Evolutionary conservation across 2,329 filamentous ascomycete species (phyloP), one percentile per base, ranked within the genome.

Genomic region (Endocalyx cinctus): DNA sequence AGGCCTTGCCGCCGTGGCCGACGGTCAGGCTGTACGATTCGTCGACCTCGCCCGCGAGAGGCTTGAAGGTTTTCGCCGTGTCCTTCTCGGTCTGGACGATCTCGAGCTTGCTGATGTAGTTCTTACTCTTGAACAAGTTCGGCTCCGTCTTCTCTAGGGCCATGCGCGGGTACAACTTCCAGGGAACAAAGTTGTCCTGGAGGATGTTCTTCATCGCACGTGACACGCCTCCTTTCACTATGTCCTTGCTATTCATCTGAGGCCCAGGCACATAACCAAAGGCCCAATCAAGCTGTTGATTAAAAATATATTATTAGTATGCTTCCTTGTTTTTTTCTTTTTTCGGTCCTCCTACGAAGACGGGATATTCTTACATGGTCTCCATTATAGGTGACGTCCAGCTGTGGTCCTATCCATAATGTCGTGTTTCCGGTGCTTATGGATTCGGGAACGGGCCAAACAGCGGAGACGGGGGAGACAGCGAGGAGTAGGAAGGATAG

Each of bases 1-100:
- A 71, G 18, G 76, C 82, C 15, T 67, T 62, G 32, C 84, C 84
- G 19, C 70, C 58, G 14, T 60, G 54, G 10, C 67, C 68, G 25
- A 94, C 57, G 2, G 66, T 70, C 17, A 94, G 63, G 17, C 67
- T 74, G 62, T 94, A 94, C 2, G 82, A 84, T 58, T 92, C 87
- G 51, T 90, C 83, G 11, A 85, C 70, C 26, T 76, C 66, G 22
- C 77, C 80, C 15, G 71, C 72, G 4, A 73, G 59, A 8, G 82
- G 74, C 51, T 77, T 82, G 48, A 75, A 74, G 16, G 76, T 69
- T 33, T 66, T 64, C 7, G 58, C 41, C 5, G 67, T 58, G 45
- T 85, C 77, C 7, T 66, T 49, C 14, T 58, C 58, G 5, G 72
- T 79, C 54, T 87, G 78, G 11, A 65, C 65, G 43, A 92, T 77